Conservation (phyloP, 768 basidiomycete species). For the Boletus vinaceobasis region DNA sequence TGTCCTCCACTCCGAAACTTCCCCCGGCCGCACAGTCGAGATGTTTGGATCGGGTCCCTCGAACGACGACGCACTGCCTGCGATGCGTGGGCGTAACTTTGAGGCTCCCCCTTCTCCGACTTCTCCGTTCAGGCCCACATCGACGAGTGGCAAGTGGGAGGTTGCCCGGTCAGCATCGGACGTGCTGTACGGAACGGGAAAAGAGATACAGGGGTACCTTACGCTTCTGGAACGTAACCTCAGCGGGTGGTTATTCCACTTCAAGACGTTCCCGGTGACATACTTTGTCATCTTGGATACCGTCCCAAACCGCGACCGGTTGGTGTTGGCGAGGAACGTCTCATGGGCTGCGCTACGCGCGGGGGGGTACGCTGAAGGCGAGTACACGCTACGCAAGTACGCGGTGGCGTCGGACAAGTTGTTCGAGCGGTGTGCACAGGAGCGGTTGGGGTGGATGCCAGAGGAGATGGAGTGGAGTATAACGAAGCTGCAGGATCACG, state of each 20-base stretch:
- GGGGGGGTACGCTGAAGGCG: constrained; percentile 23
- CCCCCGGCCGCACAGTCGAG: constrained; percentile 21
- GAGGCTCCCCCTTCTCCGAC: constrained; percentile 18
- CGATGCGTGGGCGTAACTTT: constrained; percentile 14
- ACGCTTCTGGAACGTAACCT: not conserved
- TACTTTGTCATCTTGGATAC: constrained; percentile 30
- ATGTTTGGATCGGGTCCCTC: constrained; percentile 22
- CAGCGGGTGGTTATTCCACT: constrained; percentile 26
- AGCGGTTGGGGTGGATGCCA: constrained; percentile 20
- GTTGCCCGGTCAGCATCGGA: constrained; percentile 14
- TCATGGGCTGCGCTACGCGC: constrained; percentile 28
- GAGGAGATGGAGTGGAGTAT: not conserved
- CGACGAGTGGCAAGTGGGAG: constrained; percentile 10
- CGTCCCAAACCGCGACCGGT: not conserved
- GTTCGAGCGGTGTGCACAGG: constrained; percentile 13
- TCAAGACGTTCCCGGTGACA: constrained; percentile 31
- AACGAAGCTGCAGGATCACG: constrained; percentile 9
- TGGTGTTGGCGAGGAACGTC: constrained; percentile 2
- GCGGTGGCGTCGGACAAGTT: constrained; percentile 16
- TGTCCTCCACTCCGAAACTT: constrained; percentile 28
- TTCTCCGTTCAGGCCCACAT: not conserved
- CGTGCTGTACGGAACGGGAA: constrained; percentile 17
- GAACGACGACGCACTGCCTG: constrained; percentile 6
- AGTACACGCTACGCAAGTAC: constrained; percentile 14
- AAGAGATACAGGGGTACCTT: constrained; percentile 9